Evolutionary conservation across 1,139 yeast genomes (phyloP).

Genomic region (Candida mesenterica): DNA sequence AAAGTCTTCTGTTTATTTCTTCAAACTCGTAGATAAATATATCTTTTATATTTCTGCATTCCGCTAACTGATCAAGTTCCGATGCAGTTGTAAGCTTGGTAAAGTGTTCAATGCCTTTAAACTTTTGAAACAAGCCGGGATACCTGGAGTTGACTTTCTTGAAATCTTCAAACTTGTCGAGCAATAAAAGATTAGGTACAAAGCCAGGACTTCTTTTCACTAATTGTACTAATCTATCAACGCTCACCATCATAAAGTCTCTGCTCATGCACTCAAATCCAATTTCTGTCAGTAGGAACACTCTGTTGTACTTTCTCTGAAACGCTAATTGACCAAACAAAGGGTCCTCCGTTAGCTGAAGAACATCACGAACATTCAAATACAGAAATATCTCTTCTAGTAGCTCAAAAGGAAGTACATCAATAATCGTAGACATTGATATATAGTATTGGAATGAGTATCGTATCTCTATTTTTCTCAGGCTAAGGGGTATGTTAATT

Average conservation of each 20-base stretch:
- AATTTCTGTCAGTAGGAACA: not conserved
- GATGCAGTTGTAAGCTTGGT: not conserved
- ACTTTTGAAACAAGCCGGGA: not conserved
- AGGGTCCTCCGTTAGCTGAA: not conserved
- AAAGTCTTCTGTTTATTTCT: not conserved
- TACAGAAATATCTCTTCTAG: not conserved
- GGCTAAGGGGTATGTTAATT: too few species aligned
- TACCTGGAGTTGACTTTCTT: not conserved
- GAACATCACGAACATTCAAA: not conserved
- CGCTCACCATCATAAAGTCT: not conserved
- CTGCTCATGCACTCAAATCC: not conserved
- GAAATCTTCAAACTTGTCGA: not conserved
- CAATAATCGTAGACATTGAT: not conserved
- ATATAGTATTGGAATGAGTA: not conserved
- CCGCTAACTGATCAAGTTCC: not conserved
- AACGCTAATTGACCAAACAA: not conserved
- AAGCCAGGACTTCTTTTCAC: not conserved
- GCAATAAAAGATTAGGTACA: not conserved
- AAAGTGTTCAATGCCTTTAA: not conserved
- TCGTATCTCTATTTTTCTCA: too few species aligned
- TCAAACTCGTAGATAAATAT: slow-evolving; percentile 1
- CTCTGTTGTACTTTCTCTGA: not conserved
- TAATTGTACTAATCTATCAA: not conserved
- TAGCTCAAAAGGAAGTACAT: not conserved
- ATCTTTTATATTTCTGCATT: not conserved